Base-by-base conservation (phyloP, 108 stramenopile genomes). In the Chaetoceros muelleri region DNA sequence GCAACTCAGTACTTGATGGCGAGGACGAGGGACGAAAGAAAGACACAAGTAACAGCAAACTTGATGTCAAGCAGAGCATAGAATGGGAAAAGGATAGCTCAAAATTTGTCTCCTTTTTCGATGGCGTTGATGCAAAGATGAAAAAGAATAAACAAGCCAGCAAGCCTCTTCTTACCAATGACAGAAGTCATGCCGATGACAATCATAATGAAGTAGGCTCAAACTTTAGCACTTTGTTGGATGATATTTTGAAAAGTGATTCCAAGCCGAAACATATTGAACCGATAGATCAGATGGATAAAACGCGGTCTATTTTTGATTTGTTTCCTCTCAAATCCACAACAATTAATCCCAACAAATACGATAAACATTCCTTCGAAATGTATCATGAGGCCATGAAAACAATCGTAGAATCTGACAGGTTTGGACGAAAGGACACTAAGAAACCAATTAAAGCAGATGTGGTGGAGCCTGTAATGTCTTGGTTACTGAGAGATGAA, bases 61-160 rank as follows among this genome's bases (percentile, higher is more conserved):
- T 24, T 24, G 29, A 1, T 22, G 28, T 29, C 2, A 22, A 31
- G 51, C 23, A 31, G 26, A n/a, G 48, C 25, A 17, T 49, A 40
- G 3, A 30, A 50, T 17, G 13, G 55, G 18, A 20, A 53, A 53
- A n/a, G 13, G 5, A 16, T 18, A 17, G 19, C 1, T 19, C 1
- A 3, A 60, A 30, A 46, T 64, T 20, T 20, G 49, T 19, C 22
- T 60, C 72, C 0, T 73, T 73, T 45, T 73, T 73, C 34, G 72
- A 73, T 44, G 58, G 67, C 44, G 60, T 73, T 49, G 58, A 73
- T 48, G 40, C 68, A 25, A 52, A 64, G 8, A 57, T 73, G 58
- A 48, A 54, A 28, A 55, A 61, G 29, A 66, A 62, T n/a, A 54
- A 22, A 25, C 50, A 52, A 24, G 25, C 3, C 17, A 52, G 18